Conservation (phyloP, 1,284 basidiomycete genomes). For the Leucoagaricus sp. region DNA sequence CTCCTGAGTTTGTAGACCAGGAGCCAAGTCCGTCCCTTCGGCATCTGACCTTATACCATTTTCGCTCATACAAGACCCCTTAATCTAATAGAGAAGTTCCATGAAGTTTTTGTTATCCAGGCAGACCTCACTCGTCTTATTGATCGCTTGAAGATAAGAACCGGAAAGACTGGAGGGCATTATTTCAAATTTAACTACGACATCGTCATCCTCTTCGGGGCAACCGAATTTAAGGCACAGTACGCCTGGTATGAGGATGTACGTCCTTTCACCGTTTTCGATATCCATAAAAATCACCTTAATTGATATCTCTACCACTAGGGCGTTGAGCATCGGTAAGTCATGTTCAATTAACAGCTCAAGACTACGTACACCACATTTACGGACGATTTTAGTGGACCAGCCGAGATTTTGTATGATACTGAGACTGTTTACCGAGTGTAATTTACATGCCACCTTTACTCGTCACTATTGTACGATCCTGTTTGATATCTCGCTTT, state of each 20-base stretch:
- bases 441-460: too few species aligned
- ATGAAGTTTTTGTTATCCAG: slow-evolving; percentile 37
- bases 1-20: slow-evolving; percentile 36
- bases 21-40: slow-evolving; percentile 33
- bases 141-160: slow-evolving; percentile 16
- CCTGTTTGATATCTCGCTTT: too few species aligned
- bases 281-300: too few species aligned
- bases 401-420: slow-evolving; percentile 6
- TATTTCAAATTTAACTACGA: slow-evolving; percentile 39
- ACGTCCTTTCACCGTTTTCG: not conserved
- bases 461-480: too few species aligned
- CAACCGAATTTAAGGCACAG: slow-evolving; percentile 48
- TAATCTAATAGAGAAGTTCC: slow-evolving; percentile 30
- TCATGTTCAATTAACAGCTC: not conserved
- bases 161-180: slow-evolving; percentile 13
- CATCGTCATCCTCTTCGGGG: slow-evolving; percentile 44
- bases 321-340: slow-evolving; percentile 14
- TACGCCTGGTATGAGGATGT: slow-evolving; percentile 45
- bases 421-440: too few species aligned
- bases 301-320: not conserved
- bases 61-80: slow-evolving; percentile 22
- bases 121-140: slow-evolving; percentile 37
- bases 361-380: too few species aligned
- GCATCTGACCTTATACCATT: slow-evolving; percentile 19
- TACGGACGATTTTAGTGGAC: slow-evolving; percentile 1